Evolutionary conservation across 495 filamentous ascomycete species (phyloP).

Genomic region (Xylaria telfairii): DNA sequence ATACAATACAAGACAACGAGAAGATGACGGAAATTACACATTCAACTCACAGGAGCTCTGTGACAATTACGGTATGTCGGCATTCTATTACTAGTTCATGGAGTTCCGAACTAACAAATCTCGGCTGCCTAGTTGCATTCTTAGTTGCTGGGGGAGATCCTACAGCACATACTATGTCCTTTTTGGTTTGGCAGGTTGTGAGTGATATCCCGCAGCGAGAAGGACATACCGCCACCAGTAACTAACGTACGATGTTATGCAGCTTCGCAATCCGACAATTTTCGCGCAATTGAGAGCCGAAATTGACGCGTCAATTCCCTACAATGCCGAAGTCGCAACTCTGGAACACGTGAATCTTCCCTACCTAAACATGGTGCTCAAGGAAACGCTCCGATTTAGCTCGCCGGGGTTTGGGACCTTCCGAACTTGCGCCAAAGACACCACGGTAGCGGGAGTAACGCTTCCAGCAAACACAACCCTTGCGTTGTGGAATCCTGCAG

Average conservation of each 20-base stretch:
- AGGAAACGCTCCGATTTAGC: slow-evolving; percentile 20
- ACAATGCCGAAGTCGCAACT: slow-evolving; percentile 17
- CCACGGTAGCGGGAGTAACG: slow-evolving; percentile 22
- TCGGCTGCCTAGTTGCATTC: slow-evolving; percentile 7
- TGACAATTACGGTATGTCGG: slow-evolving; percentile 22
- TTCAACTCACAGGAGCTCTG: slow-evolving; percentile 25
- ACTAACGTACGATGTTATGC: neutral
- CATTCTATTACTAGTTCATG: neutral
- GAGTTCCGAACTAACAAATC: neutral
- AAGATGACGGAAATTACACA: slow-evolving; percentile 22
- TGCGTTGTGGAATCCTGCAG: slow-evolving; percentile 23
- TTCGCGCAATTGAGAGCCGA: slow-evolving; percentile 13
- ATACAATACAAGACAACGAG: slow-evolving; percentile 3
- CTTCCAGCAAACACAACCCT: slow-evolving; percentile 23
- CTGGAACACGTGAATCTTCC: slow-evolving; percentile 20
- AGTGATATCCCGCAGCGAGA: neutral
- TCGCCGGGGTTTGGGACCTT: slow-evolving; percentile 24
- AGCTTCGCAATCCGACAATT: slow-evolving; percentile 20
- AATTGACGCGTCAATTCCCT: slow-evolving; percentile 20
- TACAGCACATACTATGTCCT: slow-evolving; percentile 24
- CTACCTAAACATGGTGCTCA: slow-evolving; percentile 24
- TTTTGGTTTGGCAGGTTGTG: slow-evolving; percentile 20
- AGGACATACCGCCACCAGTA: neutral
- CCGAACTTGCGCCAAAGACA: slow-evolving; percentile 17
- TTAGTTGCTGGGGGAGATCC: slow-evolving; percentile 25